phyloP scores from a whole-genome alignment of 2,329 filamentous ascomycete genomes.

The Xylariaceae sp. region DNA sequence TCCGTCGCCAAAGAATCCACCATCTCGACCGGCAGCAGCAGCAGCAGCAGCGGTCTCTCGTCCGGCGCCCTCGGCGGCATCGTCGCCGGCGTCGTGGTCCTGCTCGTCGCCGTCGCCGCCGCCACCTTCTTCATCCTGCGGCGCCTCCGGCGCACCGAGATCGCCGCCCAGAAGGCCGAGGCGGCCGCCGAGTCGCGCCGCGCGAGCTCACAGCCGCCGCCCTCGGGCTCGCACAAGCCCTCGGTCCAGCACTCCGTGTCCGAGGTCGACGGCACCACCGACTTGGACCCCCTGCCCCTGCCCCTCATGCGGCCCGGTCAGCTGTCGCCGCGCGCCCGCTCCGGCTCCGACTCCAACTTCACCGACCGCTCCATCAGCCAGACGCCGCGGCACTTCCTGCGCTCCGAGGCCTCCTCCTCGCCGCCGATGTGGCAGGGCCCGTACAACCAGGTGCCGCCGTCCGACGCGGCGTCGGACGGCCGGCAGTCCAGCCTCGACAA shows the following conservation, averaged over 20 bases:
- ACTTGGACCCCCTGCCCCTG: slow-evolving; percentile 35
- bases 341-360: slow-evolving; percentile 16
- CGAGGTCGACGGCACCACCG: slow-evolving; percentile 38
- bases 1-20: slow-evolving; percentile 38
- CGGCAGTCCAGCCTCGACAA: slow-evolving; percentile 27
- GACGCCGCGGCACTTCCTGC: slow-evolving; percentile 12
- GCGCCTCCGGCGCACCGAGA: slow-evolving; percentile 43
- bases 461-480: slow-evolving; percentile 15
- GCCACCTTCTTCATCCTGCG: slow-evolving; percentile 46
- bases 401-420: slow-evolving; percentile 9
- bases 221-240: slow-evolving; percentile 32
- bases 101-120: slow-evolving; percentile 44
- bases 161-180: slow-evolving; percentile 32
- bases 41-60: slow-evolving; percentile 30
- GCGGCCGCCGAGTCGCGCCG: slow-evolving; percentile 31
- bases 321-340: slow-evolving; percentile 7
- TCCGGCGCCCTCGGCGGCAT: slow-evolving; percentile 47
- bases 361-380: slow-evolving; percentile 12
- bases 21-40: slow-evolving; percentile 17
- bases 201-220: slow-evolving; percentile 27
- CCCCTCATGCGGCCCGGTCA: slow-evolving; percentile 22
- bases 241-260: slow-evolving; percentile 36
- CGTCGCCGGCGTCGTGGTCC: slow-evolving; percentile 43
- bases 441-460: slow-evolving; percentile 11
- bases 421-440: slow-evolving; percentile 15